Conservation (phyloP, 371 early-diverging fungal genomes). For the Apophysomyces sp. region DNA sequence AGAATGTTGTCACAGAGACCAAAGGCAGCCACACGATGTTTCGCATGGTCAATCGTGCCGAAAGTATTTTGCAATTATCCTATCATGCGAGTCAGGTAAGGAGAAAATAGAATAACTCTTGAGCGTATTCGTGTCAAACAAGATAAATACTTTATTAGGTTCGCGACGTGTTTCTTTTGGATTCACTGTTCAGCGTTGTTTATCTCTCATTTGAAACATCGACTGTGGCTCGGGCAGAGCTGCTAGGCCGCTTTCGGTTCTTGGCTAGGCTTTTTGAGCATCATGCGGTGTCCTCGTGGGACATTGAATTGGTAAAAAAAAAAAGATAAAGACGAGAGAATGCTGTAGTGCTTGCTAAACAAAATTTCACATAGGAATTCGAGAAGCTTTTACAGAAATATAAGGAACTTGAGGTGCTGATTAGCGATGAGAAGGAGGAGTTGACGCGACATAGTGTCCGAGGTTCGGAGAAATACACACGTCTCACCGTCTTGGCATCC, state of each 20-base stretch:
- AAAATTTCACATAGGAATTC: background rate
- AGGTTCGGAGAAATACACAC: background rate
- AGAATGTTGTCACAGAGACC: slow-evolving; percentile 22
- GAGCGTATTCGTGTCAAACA: background rate
- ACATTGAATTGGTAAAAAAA: slow-evolving; percentile 13
- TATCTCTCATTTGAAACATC: slow-evolving; percentile 22
- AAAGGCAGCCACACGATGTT: slow-evolving; percentile 12
- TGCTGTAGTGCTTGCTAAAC: background rate
- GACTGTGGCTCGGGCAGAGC: background rate
- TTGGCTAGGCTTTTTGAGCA: slow-evolving; percentile 22
- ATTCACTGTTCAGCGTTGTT: slow-evolving; percentile 24
- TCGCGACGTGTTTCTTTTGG: slow-evolving; percentile 24
- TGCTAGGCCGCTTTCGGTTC: slow-evolving; percentile 24
- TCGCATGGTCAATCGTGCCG: slow-evolving; percentile 16
- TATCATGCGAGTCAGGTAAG: slow-evolving; percentile 35
- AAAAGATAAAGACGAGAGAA: no score
- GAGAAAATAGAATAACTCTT: background rate
- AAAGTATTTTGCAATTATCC: slow-evolving; percentile 24
- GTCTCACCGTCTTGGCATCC: slow-evolving; percentile 26
- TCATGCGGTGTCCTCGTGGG: slow-evolving; percentile 15
- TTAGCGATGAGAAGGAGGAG: slow-evolving; percentile 22
- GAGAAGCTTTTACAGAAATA: slow-evolving; percentile 30
- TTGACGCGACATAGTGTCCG: slow-evolving; percentile 6
- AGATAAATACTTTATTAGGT: slow-evolving; percentile 20
- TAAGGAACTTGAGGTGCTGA: slow-evolving; percentile 15